phyloP scores from a whole-genome alignment of 768 basidiomycete species.

The Lactarius evosmus region DNA sequence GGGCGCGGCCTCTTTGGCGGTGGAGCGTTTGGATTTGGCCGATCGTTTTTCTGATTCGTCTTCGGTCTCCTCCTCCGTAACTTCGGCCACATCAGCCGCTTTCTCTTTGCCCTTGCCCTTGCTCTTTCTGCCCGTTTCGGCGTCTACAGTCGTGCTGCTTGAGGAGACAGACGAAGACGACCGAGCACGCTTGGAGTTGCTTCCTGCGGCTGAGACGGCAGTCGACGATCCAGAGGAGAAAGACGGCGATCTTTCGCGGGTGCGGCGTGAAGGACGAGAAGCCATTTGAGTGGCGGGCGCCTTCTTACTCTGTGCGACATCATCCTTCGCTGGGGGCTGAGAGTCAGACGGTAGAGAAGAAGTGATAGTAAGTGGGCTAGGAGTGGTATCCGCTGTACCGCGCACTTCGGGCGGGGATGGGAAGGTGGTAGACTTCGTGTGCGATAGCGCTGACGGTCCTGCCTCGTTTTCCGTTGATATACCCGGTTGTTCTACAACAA shows the following conservation, averaged over 20 bases:
- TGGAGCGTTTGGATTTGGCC: neutral
- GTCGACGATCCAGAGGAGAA: constrained; percentile 26
- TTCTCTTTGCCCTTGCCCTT: constrained; percentile 27
- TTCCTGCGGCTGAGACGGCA: constrained; percentile 21
- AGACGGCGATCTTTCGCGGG: constrained; percentile 17
- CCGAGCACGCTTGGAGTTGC: constrained; percentile 22
- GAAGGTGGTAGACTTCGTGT: neutral
- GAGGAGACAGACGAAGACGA: constrained; percentile 27
- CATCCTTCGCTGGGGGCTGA: constrained; percentile 11
- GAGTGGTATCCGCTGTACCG: constrained; percentile 15
- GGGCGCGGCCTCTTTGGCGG: neutral
- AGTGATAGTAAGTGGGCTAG: constrained; percentile 24
- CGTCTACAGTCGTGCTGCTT: constrained; percentile 17
- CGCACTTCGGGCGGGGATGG: constrained; percentile 7
- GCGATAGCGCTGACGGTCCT: constrained; percentile 4
- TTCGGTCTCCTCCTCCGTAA: constrained; percentile 16
- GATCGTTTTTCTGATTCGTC: constrained; percentile 11
- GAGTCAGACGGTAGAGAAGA: constrained; percentile 22
- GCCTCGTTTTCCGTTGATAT: constrained; percentile 3
- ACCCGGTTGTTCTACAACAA: neutral
- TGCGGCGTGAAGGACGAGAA: constrained; percentile 19
- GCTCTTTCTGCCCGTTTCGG: neutral
- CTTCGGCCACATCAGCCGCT: constrained; percentile 1
- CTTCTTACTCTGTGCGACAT: constrained; percentile 15
- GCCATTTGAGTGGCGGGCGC: neutral